A percentile compares a stretch with the other conserved stretches of the same genome.
These are phyloP conservation scores for Solidago caesia DNA, from an alignment of 129 eudicot species.

Conservation along the genomic window DNA sequence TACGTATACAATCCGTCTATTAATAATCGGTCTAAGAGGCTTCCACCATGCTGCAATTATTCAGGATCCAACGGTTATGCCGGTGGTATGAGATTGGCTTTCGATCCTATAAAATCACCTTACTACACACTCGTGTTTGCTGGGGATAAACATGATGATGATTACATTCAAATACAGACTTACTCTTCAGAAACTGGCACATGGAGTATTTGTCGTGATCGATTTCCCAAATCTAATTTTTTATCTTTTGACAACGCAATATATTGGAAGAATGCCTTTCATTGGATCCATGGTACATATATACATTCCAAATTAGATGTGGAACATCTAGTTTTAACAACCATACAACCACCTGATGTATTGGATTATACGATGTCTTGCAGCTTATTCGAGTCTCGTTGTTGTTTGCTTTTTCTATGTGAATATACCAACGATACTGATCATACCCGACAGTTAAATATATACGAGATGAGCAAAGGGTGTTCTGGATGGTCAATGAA, in stretches of 20 bases:
- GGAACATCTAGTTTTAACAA: background rate
- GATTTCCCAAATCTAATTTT: background rate
- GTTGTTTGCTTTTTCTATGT: constrained; percentile 11
- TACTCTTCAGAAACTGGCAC: constrained; percentile 21
- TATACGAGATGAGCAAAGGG: constrained; percentile 4
- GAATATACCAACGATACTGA: background rate
- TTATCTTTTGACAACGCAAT: background rate
- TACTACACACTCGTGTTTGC: background rate
- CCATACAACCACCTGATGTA: background rate
- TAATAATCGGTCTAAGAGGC: background rate
- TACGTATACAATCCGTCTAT: background rate
- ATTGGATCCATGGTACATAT: background rate
- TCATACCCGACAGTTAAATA: background rate
- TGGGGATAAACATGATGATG: background rate
- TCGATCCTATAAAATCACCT: constrained; percentile 6
- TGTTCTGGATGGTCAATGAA: constrained; percentile 12
- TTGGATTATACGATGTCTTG: background rate
- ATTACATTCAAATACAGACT: background rate
- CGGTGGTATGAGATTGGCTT: background rate
- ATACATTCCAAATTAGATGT: background rate
- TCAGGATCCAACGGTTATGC: no score
- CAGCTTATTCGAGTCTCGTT: constrained; percentile 14
- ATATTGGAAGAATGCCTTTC: constrained; percentile 21
- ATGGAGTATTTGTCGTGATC: background rate
- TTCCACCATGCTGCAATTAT: background rate